A percentile compares a stretch with the other conserved stretches of the same genome.
Conservation (phyloP, 176 grass and related monocot species). For the Eremochloa ophiuroides region DNA sequence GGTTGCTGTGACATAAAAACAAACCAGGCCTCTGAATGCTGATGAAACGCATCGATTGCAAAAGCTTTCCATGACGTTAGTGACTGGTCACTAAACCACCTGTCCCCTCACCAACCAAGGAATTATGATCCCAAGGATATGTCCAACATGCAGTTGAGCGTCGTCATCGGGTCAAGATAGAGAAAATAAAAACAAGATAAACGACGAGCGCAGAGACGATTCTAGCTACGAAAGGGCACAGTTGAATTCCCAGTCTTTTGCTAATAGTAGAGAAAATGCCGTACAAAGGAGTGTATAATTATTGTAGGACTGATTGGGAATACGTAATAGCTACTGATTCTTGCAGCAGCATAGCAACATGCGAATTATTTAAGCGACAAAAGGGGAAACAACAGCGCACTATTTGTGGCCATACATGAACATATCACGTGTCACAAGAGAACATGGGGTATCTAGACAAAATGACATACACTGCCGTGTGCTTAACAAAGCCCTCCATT, state of each 20-base stretch:
- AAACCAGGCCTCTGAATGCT: conserved; percentile 2
- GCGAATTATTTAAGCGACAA: background rate
- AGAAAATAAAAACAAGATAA: background rate
- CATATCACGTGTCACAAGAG: background rate
- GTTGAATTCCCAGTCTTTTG: background rate
- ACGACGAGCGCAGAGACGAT: background rate
- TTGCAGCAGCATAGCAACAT: background rate
- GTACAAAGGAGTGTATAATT: background rate
- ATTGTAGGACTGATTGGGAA: background rate
- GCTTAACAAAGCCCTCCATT: no score
- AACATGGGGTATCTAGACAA: background rate
- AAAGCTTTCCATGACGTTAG: conserved; percentile 12
- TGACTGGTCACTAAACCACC: conserved; percentile 30
- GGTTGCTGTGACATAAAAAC: conserved; percentile 42
- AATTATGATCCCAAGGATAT: conserved; percentile 24
- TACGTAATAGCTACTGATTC: background rate
- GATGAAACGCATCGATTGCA: background rate
- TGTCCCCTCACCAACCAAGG: conserved; percentile 31
- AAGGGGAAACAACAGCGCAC: background rate
- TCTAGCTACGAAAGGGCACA: background rate
- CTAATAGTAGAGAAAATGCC: background rate
- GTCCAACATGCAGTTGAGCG: background rate
- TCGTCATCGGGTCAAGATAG: background rate
- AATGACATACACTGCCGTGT: background rate
- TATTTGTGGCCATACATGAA: background rate